Percentiles rank a stretch among this genome's conserved stretches.
These are phyloP conservation scores for Rhodotorula toruloides DNA, from an alignment of 768 basidiomycete genomes.

Conservation along the genomic window DNA sequence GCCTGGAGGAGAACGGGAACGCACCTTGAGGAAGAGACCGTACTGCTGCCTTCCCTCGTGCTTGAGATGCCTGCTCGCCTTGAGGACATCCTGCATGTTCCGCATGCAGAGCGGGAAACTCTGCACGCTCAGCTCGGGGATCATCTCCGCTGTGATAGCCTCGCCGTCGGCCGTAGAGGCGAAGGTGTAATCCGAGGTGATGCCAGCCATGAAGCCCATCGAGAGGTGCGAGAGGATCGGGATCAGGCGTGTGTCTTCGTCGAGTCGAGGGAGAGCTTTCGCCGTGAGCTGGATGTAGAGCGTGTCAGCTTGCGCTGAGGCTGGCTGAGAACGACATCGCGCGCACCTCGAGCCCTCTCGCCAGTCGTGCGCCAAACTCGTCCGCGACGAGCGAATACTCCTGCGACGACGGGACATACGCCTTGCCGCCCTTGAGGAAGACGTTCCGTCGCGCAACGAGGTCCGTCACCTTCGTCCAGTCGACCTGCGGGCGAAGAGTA, in stretches of 20 bases:
- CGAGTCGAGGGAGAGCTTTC: slow-evolving; percentile 77
- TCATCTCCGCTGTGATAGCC: slow-evolving; percentile 85
- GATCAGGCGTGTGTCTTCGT: slow-evolving; percentile 85
- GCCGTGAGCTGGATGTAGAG: slow-evolving; percentile 62
- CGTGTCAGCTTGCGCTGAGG: not conserved
- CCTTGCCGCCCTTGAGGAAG: slow-evolving; percentile 70
- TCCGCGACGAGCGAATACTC: slow-evolving; percentile 68
- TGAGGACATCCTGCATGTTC: slow-evolving; percentile 71
- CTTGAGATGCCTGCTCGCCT: slow-evolving; percentile 76
- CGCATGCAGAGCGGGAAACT: slow-evolving; percentile 98
- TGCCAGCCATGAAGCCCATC: slow-evolving; percentile 85
- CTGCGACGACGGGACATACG: slow-evolving; percentile 69
- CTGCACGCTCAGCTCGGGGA: slow-evolving; percentile 74
- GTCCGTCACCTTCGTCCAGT: slow-evolving; percentile 91
- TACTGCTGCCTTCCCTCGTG: slow-evolving; percentile 88
- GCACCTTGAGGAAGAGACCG: slow-evolving; percentile 88
- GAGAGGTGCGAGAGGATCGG: slow-evolving; percentile 88
- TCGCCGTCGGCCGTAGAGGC: slow-evolving; percentile 56
- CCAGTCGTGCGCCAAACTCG: slow-evolving; percentile 70
- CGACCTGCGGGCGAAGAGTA: slow-evolving; percentile 58
- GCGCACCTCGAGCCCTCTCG: slow-evolving; percentile 67
- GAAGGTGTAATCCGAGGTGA: slow-evolving; percentile 72
- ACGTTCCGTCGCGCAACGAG: slow-evolving; percentile 77
- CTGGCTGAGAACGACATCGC: too few species aligned
- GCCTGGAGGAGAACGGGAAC: slow-evolving; percentile 7